phyloP scores from a whole-genome alignment of 139 green algal species.

The Chlamydomonas sp. region DNA sequence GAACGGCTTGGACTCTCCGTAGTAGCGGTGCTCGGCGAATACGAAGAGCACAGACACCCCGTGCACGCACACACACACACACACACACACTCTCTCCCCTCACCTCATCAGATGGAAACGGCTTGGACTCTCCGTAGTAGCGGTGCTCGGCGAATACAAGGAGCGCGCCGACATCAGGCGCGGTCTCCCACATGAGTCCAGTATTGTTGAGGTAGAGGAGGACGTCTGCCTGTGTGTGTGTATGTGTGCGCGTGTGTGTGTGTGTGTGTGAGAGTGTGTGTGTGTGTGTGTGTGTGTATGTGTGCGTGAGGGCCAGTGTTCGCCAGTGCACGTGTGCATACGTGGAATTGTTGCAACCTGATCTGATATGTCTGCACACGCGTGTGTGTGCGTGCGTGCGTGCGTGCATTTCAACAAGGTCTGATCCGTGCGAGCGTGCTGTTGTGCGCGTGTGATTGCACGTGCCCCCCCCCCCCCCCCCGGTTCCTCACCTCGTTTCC shows the following conservation, averaged over 20 bases:
- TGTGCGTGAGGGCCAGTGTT: neutral
- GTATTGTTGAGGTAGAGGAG: conserved; percentile 70
- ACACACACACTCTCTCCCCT: neutral
- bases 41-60: neutral
- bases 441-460: too few species aligned
- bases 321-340: too few species aligned
- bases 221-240: neutral
- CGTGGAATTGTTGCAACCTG: too few species aligned
- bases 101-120: conserved; percentile 25
- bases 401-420: too few species aligned
- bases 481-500: conserved; percentile 88
- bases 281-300: neutral
- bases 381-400: too few species aligned
- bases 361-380: too few species aligned
- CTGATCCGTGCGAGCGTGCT: too few species aligned
- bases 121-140: conserved; percentile 69
- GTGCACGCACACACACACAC: neutral
- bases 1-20: conserved; percentile 62
- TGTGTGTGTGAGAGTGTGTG: neutral
- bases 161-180: conserved; percentile 46
- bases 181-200: conserved; percentile 76
- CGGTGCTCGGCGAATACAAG: conserved; percentile 73
- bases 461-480: too few species aligned
- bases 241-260: conserved; percentile 5
- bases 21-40: conserved; percentile 55